Evolutionary conservation across 345 rosid species (phyloP).

Genomic region (Arabidopsis arenosa): DNA sequence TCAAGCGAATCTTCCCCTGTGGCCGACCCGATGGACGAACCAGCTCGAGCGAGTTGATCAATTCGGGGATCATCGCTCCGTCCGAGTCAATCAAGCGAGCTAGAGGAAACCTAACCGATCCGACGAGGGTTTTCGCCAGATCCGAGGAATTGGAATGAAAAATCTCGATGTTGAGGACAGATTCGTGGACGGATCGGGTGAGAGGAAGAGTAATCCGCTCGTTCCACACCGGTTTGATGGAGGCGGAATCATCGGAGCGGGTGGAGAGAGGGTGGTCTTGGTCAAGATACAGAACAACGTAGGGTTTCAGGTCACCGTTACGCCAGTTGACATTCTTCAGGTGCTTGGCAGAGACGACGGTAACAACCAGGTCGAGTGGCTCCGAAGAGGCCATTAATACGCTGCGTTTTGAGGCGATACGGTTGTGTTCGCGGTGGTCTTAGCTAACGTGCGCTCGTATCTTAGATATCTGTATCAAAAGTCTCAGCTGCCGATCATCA

Average conservation of each 20-base stretch:
- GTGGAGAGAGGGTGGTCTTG: conserved; percentile 55
- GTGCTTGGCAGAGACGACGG: conserved; percentile 59
- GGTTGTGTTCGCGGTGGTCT: conserved; percentile 41
- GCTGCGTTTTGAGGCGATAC: conserved; percentile 24
- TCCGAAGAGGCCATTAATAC: conserved; percentile 51
- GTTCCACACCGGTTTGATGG: conserved; percentile 59
- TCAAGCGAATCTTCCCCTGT: conserved; percentile 64
- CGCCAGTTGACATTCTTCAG: conserved; percentile 78
- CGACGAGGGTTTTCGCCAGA: conserved; percentile 61
- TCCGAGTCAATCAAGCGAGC: conserved; percentile 55
- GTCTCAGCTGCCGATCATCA: neutral
- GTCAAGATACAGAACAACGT: conserved; percentile 61
- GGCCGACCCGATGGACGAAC: conserved; percentile 71
- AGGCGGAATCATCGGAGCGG: conserved; percentile 49
- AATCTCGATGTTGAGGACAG: conserved; percentile 57
- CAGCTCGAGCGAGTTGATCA: conserved; percentile 50
- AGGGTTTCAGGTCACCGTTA: conserved; percentile 61
- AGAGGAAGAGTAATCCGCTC: conserved; percentile 57
- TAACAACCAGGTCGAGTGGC: conserved; percentile 49
- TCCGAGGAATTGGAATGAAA: conserved; percentile 59
- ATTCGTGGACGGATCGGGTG: conserved; percentile 52
- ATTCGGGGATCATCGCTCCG: conserved; percentile 39
- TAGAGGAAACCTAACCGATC: conserved; percentile 60
- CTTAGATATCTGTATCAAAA: neutral
- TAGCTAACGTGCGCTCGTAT: conserved; percentile 45